Base-by-base conservation (phyloP, 106 monocot species). In the Platanthera guangdongensis region DNA sequence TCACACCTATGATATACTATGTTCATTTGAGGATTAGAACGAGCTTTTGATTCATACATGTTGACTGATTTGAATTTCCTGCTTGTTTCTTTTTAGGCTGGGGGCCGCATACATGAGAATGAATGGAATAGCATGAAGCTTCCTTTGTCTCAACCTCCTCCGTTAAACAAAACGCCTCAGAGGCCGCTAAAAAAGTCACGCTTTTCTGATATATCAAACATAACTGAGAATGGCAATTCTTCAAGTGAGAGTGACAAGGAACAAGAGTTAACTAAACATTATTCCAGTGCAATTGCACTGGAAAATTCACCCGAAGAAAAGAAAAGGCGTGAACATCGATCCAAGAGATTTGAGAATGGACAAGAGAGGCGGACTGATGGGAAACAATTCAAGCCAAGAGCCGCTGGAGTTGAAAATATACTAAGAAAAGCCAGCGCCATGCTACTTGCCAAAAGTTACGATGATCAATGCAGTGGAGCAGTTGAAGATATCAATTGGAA, bases 401-500 rank as follows among this genome's bases (percentile, higher is more conserved):
- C 51, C 81, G 74, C 78, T 82, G 83, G 57, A 47, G 60, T 72
- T 82, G 88, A 83, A 71, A 89, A 68, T 87, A 67, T 86, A n/a
- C 50, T 84, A 57, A 85, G 86, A 81, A 93, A 74, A 82, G 82
- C 89, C 21, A 85, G 74, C 75, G 76, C 81, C 19, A 47, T 84
- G 63, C 72, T 88, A 45, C 78, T 86, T 83, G 82, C 80, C 54
- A 97, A 89, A 76, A 83, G 8, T 50, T 74, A 57, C 78, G 93
- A 94, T 71, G 87, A 89, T 77, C 81, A 72, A 46, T 72, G 46
- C 45, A 86, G 67, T 47, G 79, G 52, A 75, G 91, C 91, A 60
- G 96, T 97, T n/a, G 96, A 97, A 86, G 96, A 97, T 83, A 93
- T 97, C 57, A 89, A 91, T 75, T 91, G 96, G 93, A 89, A 97